A percentile compares a stretch with the other conserved stretches of the same genome.
Evolutionary conservation across 352 stramenopile genomes (phyloP).

Genomic region (Pythium aphanidermatum): DNA sequence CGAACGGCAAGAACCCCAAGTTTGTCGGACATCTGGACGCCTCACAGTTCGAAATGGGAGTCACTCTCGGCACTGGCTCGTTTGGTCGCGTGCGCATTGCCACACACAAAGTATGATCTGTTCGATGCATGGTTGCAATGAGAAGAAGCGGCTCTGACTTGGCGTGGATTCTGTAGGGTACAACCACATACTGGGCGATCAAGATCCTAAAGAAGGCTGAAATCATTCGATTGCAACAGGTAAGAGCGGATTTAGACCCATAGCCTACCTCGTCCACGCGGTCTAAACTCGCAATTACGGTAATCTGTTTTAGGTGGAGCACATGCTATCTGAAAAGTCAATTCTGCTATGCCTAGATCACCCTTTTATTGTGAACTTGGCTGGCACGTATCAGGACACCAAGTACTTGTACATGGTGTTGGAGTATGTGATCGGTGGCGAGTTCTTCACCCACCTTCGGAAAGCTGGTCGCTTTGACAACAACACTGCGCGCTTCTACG

Average conservation of each 20-base stretch:
- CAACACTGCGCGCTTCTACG: conserved; percentile 90
- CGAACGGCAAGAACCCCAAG: conserved; percentile 25
- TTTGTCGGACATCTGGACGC: conserved; percentile 47
- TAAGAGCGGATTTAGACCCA: conserved; percentile 14
- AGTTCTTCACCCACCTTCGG: conserved; percentile 96
- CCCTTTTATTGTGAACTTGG: conserved; percentile 96
- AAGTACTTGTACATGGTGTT: conserved; percentile 97
- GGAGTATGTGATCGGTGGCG: conserved; percentile 95
- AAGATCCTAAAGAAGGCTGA: conserved; percentile 98
- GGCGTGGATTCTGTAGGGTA: too few relatives aligned
- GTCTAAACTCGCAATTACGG: too few relatives aligned
- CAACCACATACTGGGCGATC: conserved; percentile 92
- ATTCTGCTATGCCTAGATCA: conserved; percentile 92
- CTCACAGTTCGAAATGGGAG: conserved; percentile 93
- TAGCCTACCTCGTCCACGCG: too few relatives aligned
- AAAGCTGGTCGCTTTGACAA: conserved; percentile 93
- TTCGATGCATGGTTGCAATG: too few relatives aligned
- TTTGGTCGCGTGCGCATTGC: conserved; percentile 96
- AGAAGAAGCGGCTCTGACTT: too few relatives aligned
- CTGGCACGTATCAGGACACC: conserved; percentile 92
- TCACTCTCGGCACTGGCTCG: conserved; percentile 95
- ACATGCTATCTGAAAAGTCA: conserved; percentile 96
- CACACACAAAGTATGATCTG: conserved; percentile 85
- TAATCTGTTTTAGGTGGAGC: conserved; percentile 75
- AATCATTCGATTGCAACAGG: conserved; percentile 94